These are phyloP conservation scores for Monosporozyma servazzii DNA, from an alignment of 805 yeast genomes.

Conservation along the genomic window DNA sequence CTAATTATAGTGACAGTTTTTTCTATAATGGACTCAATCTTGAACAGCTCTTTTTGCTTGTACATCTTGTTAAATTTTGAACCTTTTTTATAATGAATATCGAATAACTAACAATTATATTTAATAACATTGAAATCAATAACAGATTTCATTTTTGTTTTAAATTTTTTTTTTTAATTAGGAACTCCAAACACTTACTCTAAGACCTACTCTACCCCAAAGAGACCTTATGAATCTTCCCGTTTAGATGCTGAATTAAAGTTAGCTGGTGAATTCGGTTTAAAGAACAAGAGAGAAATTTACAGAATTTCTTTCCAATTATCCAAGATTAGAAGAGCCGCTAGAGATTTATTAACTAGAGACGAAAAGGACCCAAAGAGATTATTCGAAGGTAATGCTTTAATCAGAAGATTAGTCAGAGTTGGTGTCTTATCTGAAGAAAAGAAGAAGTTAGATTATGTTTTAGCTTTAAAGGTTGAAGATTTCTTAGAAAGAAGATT, in stretches of 20 bases:
- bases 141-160: constrained; percentile 5
- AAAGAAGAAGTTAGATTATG: constrained; percentile 99
- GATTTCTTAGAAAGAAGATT: constrained; percentile 99
- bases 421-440: constrained; percentile 98
- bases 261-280: constrained; percentile 99
- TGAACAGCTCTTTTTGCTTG: not conserved
- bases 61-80: not conserved
- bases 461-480: constrained; percentile 93
- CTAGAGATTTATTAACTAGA: constrained; percentile 99
- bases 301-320: constrained; percentile 99
- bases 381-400: constrained; percentile 99
- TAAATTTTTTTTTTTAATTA: constrained; percentile 22
- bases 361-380: constrained; percentile 99
- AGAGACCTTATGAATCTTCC: constrained; percentile 98
- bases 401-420: constrained; percentile 98
- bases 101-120: constrained; percentile 2
- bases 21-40: not conserved
- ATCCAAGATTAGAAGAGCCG: constrained; percentile 99
- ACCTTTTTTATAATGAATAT: not conserved
- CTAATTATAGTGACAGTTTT: not conserved
- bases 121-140: not conserved
- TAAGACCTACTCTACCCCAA: constrained; percentile 99
- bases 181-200: constrained; percentile 99
- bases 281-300: constrained; percentile 99
- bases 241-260: constrained; percentile 99